Evolutionary conservation across 2,329 filamentous ascomycete genomes (phyloP), one percentile per base, ranked within the genome.

Genomic region (Clarireedia monteithiana): DNA sequence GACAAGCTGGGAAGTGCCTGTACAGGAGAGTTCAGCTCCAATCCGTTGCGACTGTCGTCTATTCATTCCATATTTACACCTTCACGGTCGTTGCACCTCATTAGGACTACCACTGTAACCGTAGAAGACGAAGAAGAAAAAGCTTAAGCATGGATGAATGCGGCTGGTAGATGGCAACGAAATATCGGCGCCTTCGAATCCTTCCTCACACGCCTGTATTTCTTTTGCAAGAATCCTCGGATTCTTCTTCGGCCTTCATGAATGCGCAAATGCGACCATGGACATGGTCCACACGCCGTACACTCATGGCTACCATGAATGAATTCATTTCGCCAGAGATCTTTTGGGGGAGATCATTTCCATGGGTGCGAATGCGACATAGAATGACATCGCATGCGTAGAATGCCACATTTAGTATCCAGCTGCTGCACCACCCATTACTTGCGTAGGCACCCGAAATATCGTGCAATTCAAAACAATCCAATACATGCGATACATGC

Each of bases 281-380:
- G 14, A 54, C 42, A 46, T 26, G 42, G 42, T 12, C 10, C 20
- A 36, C 52, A 54, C 52, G 52, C 52, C 48, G 49, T 24, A 49
- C 24, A 39, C 46, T 44, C 45, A 54, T 54, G 52, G 52, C 24
- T 40, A 34, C 36, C 45, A 42, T 54, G 36, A 24, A 30, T 5
- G 34, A 24, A 38, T 20, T 7, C 10, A 54, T 40, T 26, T 45
- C 20, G 34, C 48, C 44, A 42, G 51, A 14, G 27, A 7, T 34
- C 38, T 53, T 53, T 48, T 27, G 38, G 15, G 23, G 51, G 44
- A 38, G 51, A 53, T 53, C 44, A 48, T 30, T 39, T 39, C n/a
- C 51, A 53, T 24, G 50, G 50, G 20, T 20, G 26, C 14, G 15
- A n/a, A 38, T 17, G 30, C 30, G 9, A 34, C 30, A 12, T 34